Conservation (phyloP, 129 eudicot species). For the Artemisia tridentata region DNA sequence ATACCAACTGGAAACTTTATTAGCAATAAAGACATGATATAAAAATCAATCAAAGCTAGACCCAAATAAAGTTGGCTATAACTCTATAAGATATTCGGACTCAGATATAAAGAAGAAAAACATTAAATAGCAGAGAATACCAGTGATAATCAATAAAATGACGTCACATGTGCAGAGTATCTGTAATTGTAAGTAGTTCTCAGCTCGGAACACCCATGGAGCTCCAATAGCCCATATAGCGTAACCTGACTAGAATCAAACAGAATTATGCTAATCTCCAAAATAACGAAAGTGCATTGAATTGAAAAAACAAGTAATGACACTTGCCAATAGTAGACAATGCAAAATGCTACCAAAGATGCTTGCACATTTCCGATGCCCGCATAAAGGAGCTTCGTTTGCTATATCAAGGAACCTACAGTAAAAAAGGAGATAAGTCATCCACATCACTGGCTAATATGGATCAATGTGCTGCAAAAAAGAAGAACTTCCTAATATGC, state of each 20-base stretch:
- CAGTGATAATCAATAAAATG: constrained; percentile 65
- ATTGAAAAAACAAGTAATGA: constrained; percentile 16
- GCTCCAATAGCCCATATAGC: constrained; percentile 78
- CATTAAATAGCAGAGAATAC: constrained; percentile 27
- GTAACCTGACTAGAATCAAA: constrained; percentile 81
- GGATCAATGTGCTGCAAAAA: neutral
- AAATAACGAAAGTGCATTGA: neutral
- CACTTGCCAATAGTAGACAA: constrained; percentile 86
- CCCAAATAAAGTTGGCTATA: too few relatives aligned
- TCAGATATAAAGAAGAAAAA: neutral
- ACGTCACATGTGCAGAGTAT: constrained; percentile 83
- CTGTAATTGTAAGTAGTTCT: constrained; percentile 45
- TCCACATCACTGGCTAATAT: too few relatives aligned
- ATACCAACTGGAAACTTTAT: constrained; percentile 5
- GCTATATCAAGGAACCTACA: constrained; percentile 84
- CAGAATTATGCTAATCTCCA: constrained; percentile 21
- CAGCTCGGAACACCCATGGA: constrained; percentile 65
- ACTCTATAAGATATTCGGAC: too few relatives aligned
- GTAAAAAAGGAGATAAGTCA: constrained; percentile 11
- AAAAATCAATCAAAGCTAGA: neutral
- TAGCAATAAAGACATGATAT: neutral
- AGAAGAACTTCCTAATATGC: constrained; percentile 17
- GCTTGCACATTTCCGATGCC: constrained; percentile 78
- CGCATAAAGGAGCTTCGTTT: constrained; percentile 87
- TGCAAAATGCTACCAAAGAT: constrained; percentile 78